Evolutionary conservation across 2,329 filamentous ascomycete genomes (phyloP), one percentile per base, ranked within the genome.

Genomic region (Hirsutella rhossiliensis): DNA sequence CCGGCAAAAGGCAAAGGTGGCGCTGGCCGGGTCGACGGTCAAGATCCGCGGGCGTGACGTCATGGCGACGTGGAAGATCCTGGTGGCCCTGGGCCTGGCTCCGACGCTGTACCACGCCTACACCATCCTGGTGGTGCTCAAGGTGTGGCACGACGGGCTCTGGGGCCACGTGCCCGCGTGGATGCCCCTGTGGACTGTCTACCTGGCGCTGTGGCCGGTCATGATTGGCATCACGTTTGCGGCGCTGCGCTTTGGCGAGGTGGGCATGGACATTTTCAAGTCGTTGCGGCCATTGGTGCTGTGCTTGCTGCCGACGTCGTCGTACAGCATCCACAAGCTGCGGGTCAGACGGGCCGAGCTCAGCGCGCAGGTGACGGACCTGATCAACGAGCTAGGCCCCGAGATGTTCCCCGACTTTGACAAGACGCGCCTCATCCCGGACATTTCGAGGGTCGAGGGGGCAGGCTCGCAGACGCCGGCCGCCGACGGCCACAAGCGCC

Each of bases 211-310:
- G 41, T 82, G 86, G 67, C 72, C 87, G 40, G 68, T 94, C 51
- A 95, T 95, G 70, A 84, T 89, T 6, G 76, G 80, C 20, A 84
- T 96, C 54, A 96, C 89, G 0, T 96, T 94, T 62, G 89, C 88
- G 5, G 87, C 92, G 7, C 79, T 98, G 43, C 83, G 92, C 11
- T 94, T 97, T 52, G 92, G 92, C 40, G 92, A 98, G 66, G 83
- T 94, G n/a, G 92, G 90, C 43, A 96, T 98, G 88, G 92, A 98
- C 59, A 96, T 98, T 45, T 71, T 92, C 67, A 98, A 97, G 65
- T 97, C 90, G 0, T 75, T 98, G 15, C 79, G 87, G 11, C 92
- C 92, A 6, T 76, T 98, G 11, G 71, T 94, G 39, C 72, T 96
- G 30, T 92, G 86, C 51, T 74, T 97, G 56, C 84, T 84, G 54